These are phyloP conservation scores for Solanum sejunctum DNA, from an alignment of 257 asterid genomes.

Conservation along the genomic window DNA sequence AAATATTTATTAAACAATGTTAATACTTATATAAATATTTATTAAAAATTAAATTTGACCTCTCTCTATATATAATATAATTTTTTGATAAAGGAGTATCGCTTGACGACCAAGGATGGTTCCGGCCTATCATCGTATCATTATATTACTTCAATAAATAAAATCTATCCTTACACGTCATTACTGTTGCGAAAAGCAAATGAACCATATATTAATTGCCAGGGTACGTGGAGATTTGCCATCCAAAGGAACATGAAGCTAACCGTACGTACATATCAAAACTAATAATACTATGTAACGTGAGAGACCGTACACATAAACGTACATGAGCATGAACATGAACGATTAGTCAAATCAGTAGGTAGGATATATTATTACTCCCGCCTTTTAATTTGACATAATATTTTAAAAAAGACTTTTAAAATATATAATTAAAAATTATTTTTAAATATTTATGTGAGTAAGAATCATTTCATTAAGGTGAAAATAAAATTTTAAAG, in stretches of 20 bases:
- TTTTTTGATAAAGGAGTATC: too few relatives aligned
- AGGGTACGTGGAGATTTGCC: background rate
- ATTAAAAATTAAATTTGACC: too few relatives aligned
- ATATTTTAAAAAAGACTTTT: too few relatives aligned
- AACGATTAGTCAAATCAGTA: constrained; percentile 30
- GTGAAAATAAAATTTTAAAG: too few relatives aligned
- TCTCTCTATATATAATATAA: too few relatives aligned
- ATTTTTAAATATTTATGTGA: too few relatives aligned
- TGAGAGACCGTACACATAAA: constrained; percentile 20
- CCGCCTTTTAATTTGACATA: too few relatives aligned
- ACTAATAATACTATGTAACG: too few relatives aligned
- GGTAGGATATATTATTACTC: constrained; percentile 7
- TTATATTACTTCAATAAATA: background rate
- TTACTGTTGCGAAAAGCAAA: background rate
- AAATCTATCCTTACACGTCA: background rate
- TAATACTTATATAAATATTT: too few relatives aligned
- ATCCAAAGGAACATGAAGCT: background rate
- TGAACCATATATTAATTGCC: background rate
- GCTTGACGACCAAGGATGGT: too few relatives aligned
- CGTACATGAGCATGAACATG: constrained; percentile 20
- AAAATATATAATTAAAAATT: too few relatives aligned
- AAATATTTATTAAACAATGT: background rate
- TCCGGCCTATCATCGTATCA: background rate
- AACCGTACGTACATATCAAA: background rate
- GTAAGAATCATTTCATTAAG: too few relatives aligned